Evolutionary conservation across 192 early-diverging fungal genomes (phyloP).

Genomic region (Mortierella claussenii): DNA sequence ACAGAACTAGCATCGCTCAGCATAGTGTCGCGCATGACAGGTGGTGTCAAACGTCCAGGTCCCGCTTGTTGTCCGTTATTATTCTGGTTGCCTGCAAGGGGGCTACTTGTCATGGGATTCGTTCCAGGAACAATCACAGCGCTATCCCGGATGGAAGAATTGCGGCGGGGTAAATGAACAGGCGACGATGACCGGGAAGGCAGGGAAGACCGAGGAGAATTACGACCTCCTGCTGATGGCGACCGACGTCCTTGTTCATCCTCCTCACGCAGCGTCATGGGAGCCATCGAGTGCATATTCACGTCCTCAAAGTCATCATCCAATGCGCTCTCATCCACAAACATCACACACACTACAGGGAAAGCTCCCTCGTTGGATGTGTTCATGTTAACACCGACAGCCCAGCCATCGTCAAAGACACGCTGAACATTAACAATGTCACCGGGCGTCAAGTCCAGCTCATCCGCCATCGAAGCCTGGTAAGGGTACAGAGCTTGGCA

Average conservation of each 20-base stretch:
- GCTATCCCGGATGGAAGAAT: slow-evolving; percentile 51
- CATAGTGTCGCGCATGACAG: slow-evolving; percentile 24
- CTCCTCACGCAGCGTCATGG: slow-evolving; percentile 51
- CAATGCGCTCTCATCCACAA: slow-evolving; percentile 49
- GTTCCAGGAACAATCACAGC: slow-evolving; percentile 26
- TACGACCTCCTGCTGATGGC: slow-evolving; percentile 43
- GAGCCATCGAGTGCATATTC: slow-evolving; percentile 47
- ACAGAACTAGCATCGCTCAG: slow-evolving; percentile 44
- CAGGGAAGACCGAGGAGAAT: slow-evolving; percentile 44
- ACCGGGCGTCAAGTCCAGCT: slow-evolving; percentile 75
- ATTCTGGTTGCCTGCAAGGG: slow-evolving; percentile 11
- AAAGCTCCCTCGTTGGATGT: slow-evolving; percentile 82
- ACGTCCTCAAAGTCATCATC: slow-evolving; percentile 52
- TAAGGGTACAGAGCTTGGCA: slow-evolving; percentile 64
- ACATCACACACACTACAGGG: slow-evolving; percentile 82
- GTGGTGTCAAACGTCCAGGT: slow-evolving; percentile 14
- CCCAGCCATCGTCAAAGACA: slow-evolving; percentile 93
- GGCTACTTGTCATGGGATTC: slow-evolving; percentile 19
- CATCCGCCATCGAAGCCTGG: slow-evolving; percentile 77
- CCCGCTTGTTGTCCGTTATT: not conserved
- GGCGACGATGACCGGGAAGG: slow-evolving; percentile 47
- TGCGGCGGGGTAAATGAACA: slow-evolving; percentile 41
- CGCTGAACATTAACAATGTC: slow-evolving; percentile 78
- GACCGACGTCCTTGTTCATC: slow-evolving; percentile 43
- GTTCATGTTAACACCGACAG: slow-evolving; percentile 80